phyloP scores from a whole-genome alignment of 106 monocot species.

The Posidonia australis region DNA sequence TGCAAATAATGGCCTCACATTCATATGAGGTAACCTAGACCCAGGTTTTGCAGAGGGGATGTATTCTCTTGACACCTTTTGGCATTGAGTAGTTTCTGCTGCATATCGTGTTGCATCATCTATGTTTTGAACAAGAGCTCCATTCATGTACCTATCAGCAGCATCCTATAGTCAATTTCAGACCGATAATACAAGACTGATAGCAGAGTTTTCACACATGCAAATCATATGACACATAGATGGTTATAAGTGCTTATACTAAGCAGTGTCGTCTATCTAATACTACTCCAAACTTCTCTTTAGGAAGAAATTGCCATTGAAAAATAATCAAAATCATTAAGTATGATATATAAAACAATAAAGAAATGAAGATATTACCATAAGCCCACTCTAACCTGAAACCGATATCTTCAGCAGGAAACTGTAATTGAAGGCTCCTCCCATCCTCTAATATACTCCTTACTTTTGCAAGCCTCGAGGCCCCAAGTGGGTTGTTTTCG shows the following conservation, averaged over 20 bases:
- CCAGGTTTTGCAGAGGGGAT: conserved; percentile 60
- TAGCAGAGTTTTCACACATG: too few relatives aligned
- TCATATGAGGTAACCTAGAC: conserved; percentile 81
- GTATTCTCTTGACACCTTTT: conserved; percentile 35
- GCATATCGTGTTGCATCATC: conserved; percentile 10
- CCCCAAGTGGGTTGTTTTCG: conserved; percentile 67
- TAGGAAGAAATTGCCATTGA: background rate
- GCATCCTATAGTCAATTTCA: background rate
- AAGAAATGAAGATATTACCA: too few relatives aligned
- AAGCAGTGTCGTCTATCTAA: too few relatives aligned
- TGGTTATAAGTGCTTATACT: too few relatives aligned
- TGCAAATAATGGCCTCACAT: conserved; percentile 31
- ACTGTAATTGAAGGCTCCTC: conserved; percentile 89
- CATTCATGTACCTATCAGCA: conserved; percentile 47
- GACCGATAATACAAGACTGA: background rate
- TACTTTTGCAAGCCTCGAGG: conserved; percentile 56
- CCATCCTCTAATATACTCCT: conserved; percentile 71
- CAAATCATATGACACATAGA: too few relatives aligned
- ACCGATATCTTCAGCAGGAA: conserved; percentile 96
- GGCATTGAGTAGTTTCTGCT: conserved; percentile 10
- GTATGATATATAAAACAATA: too few relatives aligned
- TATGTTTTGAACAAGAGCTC: conserved; percentile 45
- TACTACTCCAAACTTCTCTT: too few relatives aligned
- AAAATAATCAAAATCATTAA: too few relatives aligned
- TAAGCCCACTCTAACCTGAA: conserved; percentile 48